Base-by-base conservation (phyloP, 208 protist genomes). In the Crithidia fasciculata region DNA sequence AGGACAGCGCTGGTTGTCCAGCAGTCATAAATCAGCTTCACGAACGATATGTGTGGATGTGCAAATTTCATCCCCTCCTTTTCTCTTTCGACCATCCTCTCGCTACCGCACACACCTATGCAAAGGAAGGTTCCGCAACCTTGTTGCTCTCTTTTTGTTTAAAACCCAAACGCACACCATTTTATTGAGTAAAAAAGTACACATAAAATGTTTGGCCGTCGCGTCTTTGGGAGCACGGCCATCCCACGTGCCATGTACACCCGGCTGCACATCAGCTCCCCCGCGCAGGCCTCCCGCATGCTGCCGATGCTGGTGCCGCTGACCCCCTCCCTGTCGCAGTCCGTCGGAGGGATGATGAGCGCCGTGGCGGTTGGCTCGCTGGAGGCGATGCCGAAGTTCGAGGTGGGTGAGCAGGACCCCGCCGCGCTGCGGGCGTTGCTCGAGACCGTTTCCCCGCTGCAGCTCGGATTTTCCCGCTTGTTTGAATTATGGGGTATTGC, bases 401-500 rank as follows among this genome's bases (percentile, higher is more conserved):
- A 75, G 18, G 59, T 76, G 36, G 71, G 62, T 0, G 82, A 83
- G 52, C 59, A 78, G 53, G 80, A 92, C 44, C 80, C 80, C 18
- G 66, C 82, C 8, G 53, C 85, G 13, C 72, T 92, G 36, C 72
- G 74, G 64, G 62, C 78, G 7, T 82, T 90, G 44, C 49, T 92
- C 16, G 85, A 90, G 55, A 85, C 65, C 53, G 76, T 93, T 16
- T 79, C 80, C 10, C 80, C 77, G 15, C 44, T 83, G 13, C 77
- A 88, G 54, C 67, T 90, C 18, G 82, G 84, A 8, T 89, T 88
- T 88, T 76, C 87, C 59, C 76, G 75, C 45, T 85, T 93, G 80
- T 70, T 95, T 58, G 91, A 95, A 92, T 95, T 95, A 93, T 93
- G 86, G 86, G 83, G 86, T 73, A 92, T 92, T 59, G 76, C 72